A percentile compares a stretch with the other conserved stretches of the same genome.
Evolutionary conservation across 2,329 filamentous ascomycete species (phyloP).

Genomic region (Pseudogymnoascus sp.): DNA sequence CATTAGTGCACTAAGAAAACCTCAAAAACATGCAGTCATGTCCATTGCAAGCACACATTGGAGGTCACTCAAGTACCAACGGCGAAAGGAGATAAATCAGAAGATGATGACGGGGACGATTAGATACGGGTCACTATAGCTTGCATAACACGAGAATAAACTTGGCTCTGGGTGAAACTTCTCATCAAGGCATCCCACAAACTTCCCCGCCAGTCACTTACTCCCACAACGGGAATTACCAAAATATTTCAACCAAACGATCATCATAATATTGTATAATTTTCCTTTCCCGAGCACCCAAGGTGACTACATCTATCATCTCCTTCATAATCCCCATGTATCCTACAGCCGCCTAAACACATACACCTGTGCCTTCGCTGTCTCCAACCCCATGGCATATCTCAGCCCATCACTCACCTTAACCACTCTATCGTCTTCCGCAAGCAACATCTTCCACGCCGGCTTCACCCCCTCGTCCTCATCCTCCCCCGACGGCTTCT

Average conservation of each 20-base stretch:
- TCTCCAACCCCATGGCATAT: conserved; percentile 81
- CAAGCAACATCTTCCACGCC: conserved; percentile 65
- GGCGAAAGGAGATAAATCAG: too few relatives aligned
- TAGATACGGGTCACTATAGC: too few relatives aligned
- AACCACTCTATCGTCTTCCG: conserved; percentile 78
- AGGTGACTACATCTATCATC: conserved; percentile 24
- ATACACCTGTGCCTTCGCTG: conserved; percentile 93
- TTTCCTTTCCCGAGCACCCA: background rate
- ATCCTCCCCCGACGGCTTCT: conserved; percentile 31
- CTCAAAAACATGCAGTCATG: too few relatives aligned
- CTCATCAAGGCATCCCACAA: too few relatives aligned
- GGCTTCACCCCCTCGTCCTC: conserved; percentile 22
- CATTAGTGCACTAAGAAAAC: too few relatives aligned
- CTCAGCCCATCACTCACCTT: conserved; percentile 55
- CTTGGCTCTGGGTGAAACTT: too few relatives aligned
- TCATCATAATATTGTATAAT: background rate
- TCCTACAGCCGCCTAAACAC: conserved; percentile 50
- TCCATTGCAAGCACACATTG: too few relatives aligned
- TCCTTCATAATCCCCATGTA: background rate
- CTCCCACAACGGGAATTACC: too few relatives aligned
- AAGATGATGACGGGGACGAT: too few relatives aligned
- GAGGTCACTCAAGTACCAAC: too few relatives aligned
- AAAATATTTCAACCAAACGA: background rate
- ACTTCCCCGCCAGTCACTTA: too few relatives aligned
- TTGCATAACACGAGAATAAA: too few relatives aligned